These are phyloP conservation scores for Guadua angustifolia DNA, from an alignment of 176 grass and related monocot species.

Conservation along the genomic window DNA sequence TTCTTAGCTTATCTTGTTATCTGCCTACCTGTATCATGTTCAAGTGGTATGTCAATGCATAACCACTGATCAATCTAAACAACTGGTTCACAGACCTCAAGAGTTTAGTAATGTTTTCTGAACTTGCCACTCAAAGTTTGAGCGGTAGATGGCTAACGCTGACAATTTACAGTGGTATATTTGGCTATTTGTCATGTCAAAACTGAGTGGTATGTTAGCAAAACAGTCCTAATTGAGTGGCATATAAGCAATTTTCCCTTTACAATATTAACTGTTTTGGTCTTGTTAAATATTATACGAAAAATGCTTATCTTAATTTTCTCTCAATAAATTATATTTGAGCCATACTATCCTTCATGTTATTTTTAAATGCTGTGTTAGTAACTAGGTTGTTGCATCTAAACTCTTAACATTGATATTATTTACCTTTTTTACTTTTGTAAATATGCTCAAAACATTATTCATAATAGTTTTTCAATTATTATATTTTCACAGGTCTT, in stretches of 20 bases:
- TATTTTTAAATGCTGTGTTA: background rate
- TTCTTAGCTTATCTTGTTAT: constrained; percentile 15
- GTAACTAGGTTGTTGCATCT: background rate
- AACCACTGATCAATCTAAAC: background rate
- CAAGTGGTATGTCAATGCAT: constrained; percentile 18
- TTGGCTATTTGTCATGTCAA: background rate
- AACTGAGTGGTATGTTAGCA: background rate
- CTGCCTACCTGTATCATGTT: constrained; percentile 16
- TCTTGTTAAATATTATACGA: background rate
- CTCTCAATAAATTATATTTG: constrained; percentile 18
- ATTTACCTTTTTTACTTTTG: background rate
- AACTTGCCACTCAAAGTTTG: background rate
- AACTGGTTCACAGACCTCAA: constrained; percentile 3
- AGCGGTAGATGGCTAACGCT: background rate
- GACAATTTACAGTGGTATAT: background rate
- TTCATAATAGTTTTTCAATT: background rate
- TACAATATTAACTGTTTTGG: background rate
- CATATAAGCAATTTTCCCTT: background rate
- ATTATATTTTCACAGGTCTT: constrained; percentile 57
- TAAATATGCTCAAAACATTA: background rate
- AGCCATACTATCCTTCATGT: background rate
- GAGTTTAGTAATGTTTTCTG: background rate
- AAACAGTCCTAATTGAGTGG: constrained; percentile 1
- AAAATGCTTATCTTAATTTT: background rate
- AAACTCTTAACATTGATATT: constrained; percentile 14